phyloP scores from a whole-genome alignment of 805 yeast genomes.

The Dipodascus geniculatus region DNA sequence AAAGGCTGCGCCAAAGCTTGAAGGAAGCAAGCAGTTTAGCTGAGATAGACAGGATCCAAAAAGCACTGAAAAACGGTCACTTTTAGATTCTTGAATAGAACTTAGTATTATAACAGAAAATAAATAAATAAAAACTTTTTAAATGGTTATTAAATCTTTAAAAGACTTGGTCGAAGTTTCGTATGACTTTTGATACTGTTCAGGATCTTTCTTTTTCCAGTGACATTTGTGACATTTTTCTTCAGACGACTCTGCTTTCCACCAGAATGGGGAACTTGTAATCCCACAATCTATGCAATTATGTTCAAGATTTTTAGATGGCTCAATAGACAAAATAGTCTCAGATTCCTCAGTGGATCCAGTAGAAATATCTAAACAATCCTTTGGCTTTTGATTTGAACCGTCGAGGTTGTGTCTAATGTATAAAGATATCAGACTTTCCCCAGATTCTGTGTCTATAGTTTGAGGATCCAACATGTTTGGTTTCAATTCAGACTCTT shows the following conservation, averaged over 20 bases:
- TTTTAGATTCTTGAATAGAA: constrained; percentile 8
- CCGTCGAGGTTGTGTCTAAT: not conserved
- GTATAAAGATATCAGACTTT: not conserved
- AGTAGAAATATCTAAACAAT: not conserved
- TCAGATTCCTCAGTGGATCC: not conserved
- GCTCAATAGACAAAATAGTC: constrained; percentile 7
- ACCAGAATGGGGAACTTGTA: constrained; percentile 10
- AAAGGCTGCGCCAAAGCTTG: constrained; percentile 40
- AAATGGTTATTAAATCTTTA: not conserved
- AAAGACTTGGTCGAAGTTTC: not conserved
- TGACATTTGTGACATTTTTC: constrained; percentile 11
- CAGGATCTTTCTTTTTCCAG: constrained; percentile 10
- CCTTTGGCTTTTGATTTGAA: not conserved
- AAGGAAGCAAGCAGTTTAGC: constrained; percentile 54
- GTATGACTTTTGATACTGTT: constrained; percentile 6
- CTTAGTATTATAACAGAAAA: not conserved
- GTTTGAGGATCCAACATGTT: constrained; percentile 1
- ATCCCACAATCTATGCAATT: constrained; percentile 7
- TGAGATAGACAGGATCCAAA: constrained; percentile 65
- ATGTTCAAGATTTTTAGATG: constrained; percentile 1
- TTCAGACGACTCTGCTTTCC: not conserved
- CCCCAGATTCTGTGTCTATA: not conserved
- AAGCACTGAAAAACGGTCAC: constrained; percentile 34
- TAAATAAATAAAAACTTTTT: not conserved
- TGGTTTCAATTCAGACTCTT: not conserved